phyloP scores from a whole-genome alignment of 768 basidiomycete species.

The Butyriboletus loyo region DNA sequence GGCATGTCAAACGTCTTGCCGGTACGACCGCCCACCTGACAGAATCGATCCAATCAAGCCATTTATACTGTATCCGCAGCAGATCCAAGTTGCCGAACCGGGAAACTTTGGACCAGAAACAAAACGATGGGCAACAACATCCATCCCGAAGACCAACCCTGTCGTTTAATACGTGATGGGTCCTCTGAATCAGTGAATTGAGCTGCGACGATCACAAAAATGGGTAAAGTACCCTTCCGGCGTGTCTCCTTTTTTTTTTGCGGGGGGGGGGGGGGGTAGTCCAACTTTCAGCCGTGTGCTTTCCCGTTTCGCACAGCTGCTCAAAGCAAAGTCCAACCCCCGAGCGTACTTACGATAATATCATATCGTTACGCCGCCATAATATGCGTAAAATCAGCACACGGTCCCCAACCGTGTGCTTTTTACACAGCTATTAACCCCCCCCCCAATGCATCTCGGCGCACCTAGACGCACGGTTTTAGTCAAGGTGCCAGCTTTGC shows the following conservation, averaged over 20 bases:
- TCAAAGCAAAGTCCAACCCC: too few relatives aligned
- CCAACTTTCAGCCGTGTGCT: too few relatives aligned
- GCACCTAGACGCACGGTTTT: not conserved
- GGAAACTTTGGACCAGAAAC: slow-evolving; percentile 12
- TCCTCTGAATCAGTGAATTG: too few relatives aligned
- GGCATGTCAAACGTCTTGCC: too few relatives aligned
- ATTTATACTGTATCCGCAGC: slow-evolving; percentile 2
- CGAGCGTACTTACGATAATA: too few relatives aligned
- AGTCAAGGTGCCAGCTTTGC: not conserved
- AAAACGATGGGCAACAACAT: not conserved
- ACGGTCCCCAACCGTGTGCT: not conserved
- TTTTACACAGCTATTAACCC: not conserved
- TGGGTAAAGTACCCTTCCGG: not conserved
- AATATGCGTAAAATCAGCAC: not conserved
- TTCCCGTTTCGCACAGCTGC: too few relatives aligned
- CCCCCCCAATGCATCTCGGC: not conserved
- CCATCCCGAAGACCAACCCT: too few relatives aligned
- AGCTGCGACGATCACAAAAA: not conserved
- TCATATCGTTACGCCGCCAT: too few relatives aligned
- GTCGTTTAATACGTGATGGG: too few relatives aligned
- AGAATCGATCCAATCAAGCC: slow-evolving; percentile 3
- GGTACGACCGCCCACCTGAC: not conserved
- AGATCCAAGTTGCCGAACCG: not conserved
- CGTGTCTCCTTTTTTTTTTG: not conserved
- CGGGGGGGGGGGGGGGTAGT: too few relatives aligned